Conservation (phyloP, 257 asterid genomes). For the Capsicum chinense region DNA sequence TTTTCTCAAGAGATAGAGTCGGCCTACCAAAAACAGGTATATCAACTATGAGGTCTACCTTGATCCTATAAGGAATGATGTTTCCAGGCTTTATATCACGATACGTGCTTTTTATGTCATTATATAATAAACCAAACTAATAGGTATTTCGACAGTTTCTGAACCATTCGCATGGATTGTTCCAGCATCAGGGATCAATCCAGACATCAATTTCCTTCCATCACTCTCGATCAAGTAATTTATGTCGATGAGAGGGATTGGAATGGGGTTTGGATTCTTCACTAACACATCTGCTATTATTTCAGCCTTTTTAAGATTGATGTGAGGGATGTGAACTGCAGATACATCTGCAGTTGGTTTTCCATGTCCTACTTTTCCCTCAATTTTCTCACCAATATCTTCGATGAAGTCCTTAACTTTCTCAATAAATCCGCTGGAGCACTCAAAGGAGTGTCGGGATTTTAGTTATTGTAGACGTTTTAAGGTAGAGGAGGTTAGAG, state of each 20-base stretch:
- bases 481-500: no score
- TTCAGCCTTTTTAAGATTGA: constrained; percentile 80
- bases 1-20: constrained; percentile 84
- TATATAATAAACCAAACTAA: constrained; percentile 64
- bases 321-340: constrained; percentile 71
- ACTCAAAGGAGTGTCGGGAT: no score
- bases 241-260: constrained; percentile 91
- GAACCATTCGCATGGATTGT: constrained; percentile 87
- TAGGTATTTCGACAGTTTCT: constrained; percentile 80
- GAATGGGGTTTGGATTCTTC: constrained; percentile 84
- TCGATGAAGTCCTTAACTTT: constrained; percentile 87
- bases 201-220: constrained; percentile 81
- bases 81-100: constrained; percentile 79
- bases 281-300: constrained; percentile 75
- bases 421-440: constrained; percentile 60
- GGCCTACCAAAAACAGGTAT: constrained; percentile 88
- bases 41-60: constrained; percentile 88
- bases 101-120: constrained; percentile 79
- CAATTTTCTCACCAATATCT: constrained; percentile 90
- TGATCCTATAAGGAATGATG: constrained; percentile 72
- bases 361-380: constrained; percentile 84
- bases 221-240: constrained; percentile 86
- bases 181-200: constrained; percentile 94
- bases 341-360: constrained; percentile 95
- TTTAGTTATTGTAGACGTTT: no score